These are phyloP conservation scores for Buddleja alternifolia DNA, from an alignment of 257 asterid species.

Conservation along the genomic window DNA sequence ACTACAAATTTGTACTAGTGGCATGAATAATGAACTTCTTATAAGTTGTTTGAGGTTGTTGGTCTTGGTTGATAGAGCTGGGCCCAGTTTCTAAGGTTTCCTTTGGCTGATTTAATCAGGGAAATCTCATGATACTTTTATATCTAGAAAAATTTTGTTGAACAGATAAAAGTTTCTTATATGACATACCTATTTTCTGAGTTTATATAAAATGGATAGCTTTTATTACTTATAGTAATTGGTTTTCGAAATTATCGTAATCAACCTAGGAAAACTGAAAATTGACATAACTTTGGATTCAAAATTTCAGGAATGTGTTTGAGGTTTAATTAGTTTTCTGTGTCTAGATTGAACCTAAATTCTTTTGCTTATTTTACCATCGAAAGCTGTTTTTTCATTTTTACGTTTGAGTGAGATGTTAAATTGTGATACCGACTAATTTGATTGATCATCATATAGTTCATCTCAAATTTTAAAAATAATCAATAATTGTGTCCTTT, in stretches of 20 bases:
- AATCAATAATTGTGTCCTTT: neutral
- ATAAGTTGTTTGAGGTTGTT: slow-evolving; percentile 20
- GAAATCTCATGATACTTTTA: neutral
- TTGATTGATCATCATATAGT: neutral
- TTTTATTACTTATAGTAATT: neutral
- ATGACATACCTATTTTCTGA: neutral
- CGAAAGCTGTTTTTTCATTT: neutral
- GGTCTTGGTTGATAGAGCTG: neutral
- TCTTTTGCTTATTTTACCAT: neutral
- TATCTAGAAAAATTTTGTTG: neutral
- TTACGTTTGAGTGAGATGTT: neutral
- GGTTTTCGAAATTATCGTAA: neutral
- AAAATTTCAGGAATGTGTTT: neutral
- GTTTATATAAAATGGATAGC: neutral
- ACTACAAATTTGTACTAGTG: neutral
- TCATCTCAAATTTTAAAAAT: neutral
- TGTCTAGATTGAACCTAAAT: neutral
- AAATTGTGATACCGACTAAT: neutral
- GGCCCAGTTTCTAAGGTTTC: neutral
- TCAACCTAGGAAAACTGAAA: neutral
- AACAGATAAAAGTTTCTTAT: neutral
- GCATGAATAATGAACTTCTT: neutral
- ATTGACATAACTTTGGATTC: neutral
- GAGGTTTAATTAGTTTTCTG: neutral
- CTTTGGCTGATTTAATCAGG: slow-evolving; percentile 2